Base-by-base conservation (phyloP, 2,329 filamentous ascomycete genomes). In the Penicillium freii region DNA sequence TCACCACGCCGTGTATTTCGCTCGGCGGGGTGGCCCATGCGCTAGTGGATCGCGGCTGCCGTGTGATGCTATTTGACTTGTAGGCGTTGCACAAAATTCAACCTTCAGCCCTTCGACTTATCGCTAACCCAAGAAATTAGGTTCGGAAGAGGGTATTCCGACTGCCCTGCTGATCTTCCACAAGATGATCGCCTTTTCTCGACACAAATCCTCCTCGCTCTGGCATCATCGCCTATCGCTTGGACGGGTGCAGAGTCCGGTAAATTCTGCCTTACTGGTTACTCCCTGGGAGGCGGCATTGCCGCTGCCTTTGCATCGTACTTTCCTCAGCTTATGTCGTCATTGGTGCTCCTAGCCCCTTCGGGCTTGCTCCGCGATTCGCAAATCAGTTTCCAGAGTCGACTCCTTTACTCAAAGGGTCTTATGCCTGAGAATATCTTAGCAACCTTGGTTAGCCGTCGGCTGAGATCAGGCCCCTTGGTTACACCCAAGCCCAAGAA, bases 211-310 rank as follows among this genome's bases (percentile, higher is more conserved):
- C 80, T 91, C 40, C 81, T 90, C 29, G 88, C 82, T 15, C 77
- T 93, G 11, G 81, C 84, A 27, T 91, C 89, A 1, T 92, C 89
- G 2, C 80, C 84, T 0, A 75, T 93, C 3, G 65, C 84, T 15
- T 92, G 89, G 89, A 87, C 84, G 0, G 79, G 78, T 7, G 62
- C 67, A 31, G 65, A 67, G 5, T 77, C 71, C 7, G 76, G 77
- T 8, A 80, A 79, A 51, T 93, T 94, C 72, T 84, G 86, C 59
- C 76, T 95, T 6, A 75, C 92, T 4, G 91, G 91, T 2, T 95
- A 94, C 72, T 92, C 88, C 0, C 80, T 96, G 0, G 91, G 91
- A 45, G 91, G 91, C 36, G 89, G 87, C 15, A 82, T 95, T 40
- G 82, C 84, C 1, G 86, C 85, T 10, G 81, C 85, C 21, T 93